Evolutionary conservation across 495 filamentous ascomycete genomes (phyloP).

Genomic region (Staphylotrichum tortipilum): DNA sequence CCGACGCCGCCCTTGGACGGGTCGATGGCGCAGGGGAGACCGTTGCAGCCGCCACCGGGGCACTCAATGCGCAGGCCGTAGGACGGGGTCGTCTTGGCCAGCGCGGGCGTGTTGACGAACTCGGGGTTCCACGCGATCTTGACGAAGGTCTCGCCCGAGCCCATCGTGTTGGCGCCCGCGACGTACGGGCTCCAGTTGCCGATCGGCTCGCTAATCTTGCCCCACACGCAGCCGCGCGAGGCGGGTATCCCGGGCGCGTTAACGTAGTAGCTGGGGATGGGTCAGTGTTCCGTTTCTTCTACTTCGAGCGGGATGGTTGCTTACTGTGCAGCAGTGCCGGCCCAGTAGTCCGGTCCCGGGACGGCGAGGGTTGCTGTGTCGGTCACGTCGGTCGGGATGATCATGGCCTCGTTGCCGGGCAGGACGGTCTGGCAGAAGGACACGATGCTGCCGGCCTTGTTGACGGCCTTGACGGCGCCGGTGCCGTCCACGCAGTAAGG

Average conservation of each 20-base stretch:
- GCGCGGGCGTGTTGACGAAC: conserved; percentile 50
- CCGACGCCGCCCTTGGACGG: conserved; percentile 43
- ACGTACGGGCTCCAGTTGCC: conserved; percentile 81
- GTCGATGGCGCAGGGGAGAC: conserved; percentile 67
- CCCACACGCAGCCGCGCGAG: conserved; percentile 64
- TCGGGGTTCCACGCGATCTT: conserved; percentile 80
- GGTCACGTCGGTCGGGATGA: conserved; percentile 65
- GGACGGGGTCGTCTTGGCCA: conserved; percentile 49
- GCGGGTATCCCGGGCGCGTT: conserved; percentile 60
- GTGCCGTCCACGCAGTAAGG: conserved; percentile 67
- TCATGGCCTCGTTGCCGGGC: conserved; percentile 82
- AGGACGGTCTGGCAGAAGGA: conserved; percentile 78
- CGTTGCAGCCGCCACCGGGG: conserved; percentile 56
- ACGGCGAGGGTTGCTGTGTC: conserved; percentile 54
- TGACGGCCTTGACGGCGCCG: conserved; percentile 53
- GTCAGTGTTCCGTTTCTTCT: conserved; percentile 4
- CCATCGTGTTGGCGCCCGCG: conserved; percentile 64
- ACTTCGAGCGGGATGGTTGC: conserved; percentile 1
- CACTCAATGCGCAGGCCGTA: conserved; percentile 70
- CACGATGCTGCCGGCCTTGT: conserved; percentile 52
- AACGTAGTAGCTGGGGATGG: conserved; percentile 56
- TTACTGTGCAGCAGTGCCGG: conserved; percentile 65
- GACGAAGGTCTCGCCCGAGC: conserved; percentile 56
- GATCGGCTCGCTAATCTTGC: conserved; percentile 50
- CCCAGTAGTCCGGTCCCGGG: conserved; percentile 65